These are phyloP conservation scores for Xylaria sp. DNA, from an alignment of 2,329 filamentous ascomycete genomes.

Conservation along the genomic window DNA sequence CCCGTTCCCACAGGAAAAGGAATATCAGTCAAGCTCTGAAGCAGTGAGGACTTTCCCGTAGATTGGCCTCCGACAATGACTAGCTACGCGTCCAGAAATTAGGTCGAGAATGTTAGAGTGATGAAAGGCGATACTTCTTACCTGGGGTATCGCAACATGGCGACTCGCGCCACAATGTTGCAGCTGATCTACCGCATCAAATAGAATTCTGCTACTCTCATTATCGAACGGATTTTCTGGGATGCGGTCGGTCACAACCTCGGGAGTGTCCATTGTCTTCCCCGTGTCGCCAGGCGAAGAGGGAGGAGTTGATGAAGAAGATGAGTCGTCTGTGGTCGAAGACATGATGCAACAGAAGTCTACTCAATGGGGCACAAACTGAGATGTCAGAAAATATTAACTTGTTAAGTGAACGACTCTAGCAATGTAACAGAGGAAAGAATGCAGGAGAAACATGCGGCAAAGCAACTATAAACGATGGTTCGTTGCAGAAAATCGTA, in stretches of 20 bases:
- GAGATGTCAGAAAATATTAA: neutral
- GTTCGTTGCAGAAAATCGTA: neutral
- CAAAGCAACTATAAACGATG: neutral
- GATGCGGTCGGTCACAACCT: slow-evolving; percentile 2
- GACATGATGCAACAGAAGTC: neutral
- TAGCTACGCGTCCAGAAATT: slow-evolving; percentile 58
- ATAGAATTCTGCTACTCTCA: slow-evolving; percentile 50
- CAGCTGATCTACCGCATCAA: slow-evolving; percentile 53
- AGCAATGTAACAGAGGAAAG: neutral
- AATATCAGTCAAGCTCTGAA: slow-evolving; percentile 64
- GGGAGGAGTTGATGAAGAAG: slow-evolving; percentile 1
- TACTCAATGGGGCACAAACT: neutral
- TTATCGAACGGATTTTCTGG: slow-evolving; percentile 51
- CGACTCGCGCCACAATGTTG: slow-evolving; percentile 48
- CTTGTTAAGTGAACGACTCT: neutral
- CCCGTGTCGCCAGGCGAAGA: slow-evolving; percentile 1
- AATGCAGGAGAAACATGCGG: neutral
- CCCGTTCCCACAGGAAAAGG: slow-evolving; percentile 42
- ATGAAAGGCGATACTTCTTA: slow-evolving; percentile 29
- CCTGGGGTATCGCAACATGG: slow-evolving; percentile 52
- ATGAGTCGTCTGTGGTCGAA: neutral
- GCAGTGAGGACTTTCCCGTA: slow-evolving; percentile 78
- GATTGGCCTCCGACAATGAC: slow-evolving; percentile 80
- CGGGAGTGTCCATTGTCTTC: neutral
- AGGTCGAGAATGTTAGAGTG: neutral